Evolutionary conservation across 371 early-diverging fungal genomes (phyloP).

Genomic region (Apophysomyces ossiformis): DNA sequence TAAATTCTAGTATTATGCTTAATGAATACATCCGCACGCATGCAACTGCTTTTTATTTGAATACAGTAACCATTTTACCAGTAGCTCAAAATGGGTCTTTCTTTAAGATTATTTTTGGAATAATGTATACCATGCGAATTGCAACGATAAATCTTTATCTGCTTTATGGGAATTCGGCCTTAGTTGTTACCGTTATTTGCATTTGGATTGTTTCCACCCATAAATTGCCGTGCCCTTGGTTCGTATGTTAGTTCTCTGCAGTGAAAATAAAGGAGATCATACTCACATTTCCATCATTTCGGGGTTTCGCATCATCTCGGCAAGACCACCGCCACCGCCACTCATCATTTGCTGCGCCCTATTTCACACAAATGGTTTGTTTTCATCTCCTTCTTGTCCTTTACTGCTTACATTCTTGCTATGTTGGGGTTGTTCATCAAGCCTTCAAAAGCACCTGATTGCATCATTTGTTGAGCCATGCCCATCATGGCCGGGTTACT

Average conservation of each 20-base stretch:
- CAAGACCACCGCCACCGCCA: conserved; percentile 59
- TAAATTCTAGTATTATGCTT: too few species aligned
- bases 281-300: conserved; percentile 75
- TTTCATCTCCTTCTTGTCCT: neutral
- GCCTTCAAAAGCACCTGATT: conserved; percentile 81
- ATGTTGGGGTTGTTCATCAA: conserved; percentile 90
- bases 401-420: conserved; percentile 73
- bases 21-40: too few species aligned
- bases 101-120: too few species aligned
- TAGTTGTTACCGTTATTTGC: conserved; percentile 14
- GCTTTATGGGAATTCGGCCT: neutral
- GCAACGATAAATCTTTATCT: too few species aligned
- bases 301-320: conserved; percentile 81
- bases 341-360: conserved; percentile 84
- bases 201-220: conserved; percentile 53
- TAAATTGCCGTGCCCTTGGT: conserved; percentile 72
- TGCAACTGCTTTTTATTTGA: too few species aligned
- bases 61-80: too few species aligned
- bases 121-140: too few species aligned
- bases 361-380: conserved; percentile 20
- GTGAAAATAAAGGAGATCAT: neutral
- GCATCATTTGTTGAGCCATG: conserved; percentile 96
- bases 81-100: too few species aligned
- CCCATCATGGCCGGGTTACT: conserved; percentile 92
- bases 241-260: neutral